Percentiles rank a stretch among this genome's conserved stretches.
phyloP scores from a whole-genome alignment of 2,329 filamentous ascomycete species.

The Colletotrichum ledebouriae region DNA sequence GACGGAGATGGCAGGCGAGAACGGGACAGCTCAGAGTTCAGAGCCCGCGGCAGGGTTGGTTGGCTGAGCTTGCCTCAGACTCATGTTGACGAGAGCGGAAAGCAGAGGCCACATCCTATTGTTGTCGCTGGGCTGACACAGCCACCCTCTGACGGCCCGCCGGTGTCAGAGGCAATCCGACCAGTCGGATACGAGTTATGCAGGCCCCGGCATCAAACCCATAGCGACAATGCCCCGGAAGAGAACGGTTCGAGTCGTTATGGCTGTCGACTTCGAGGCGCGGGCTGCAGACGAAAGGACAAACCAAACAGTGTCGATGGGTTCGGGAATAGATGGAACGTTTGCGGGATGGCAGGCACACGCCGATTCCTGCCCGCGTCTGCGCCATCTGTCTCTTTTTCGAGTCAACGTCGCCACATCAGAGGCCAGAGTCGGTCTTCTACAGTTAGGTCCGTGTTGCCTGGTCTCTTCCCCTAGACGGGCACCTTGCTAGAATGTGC shows the following conservation, averaged over 20 bases:
- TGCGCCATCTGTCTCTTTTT: slow-evolving; percentile 2
- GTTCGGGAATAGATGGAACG: slow-evolving; percentile 29
- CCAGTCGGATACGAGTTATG: slow-evolving; percentile 35
- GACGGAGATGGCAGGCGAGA: neutral
- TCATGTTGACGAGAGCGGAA: slow-evolving; percentile 2
- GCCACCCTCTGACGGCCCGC: slow-evolving; percentile 33
- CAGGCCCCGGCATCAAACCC: neutral
- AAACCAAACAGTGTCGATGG: neutral
- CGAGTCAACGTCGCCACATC: neutral
- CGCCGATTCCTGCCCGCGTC: neutral
- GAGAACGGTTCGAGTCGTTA: slow-evolving; percentile 1
- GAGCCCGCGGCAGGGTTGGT: slow-evolving; percentile 8
- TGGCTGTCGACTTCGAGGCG: slow-evolving; percentile 5
- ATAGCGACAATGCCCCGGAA: neutral
- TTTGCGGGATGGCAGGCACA: slow-evolving; percentile 16
- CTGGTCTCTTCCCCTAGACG: no score
- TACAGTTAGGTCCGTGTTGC: no score
- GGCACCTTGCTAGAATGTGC: no score
- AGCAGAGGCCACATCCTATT: slow-evolving; percentile 38
- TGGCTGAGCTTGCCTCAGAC: neutral
- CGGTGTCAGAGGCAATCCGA: slow-evolving; percentile 19
- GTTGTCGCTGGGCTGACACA: slow-evolving; percentile 15
- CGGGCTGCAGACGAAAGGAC: slow-evolving; percentile 6
- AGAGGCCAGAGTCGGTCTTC: neutral
- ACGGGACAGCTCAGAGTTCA: neutral